These are phyloP conservation scores for Gaillardinia entomophila DNA, from an alignment of 805 yeast species.

Conservation along the genomic window DNA sequence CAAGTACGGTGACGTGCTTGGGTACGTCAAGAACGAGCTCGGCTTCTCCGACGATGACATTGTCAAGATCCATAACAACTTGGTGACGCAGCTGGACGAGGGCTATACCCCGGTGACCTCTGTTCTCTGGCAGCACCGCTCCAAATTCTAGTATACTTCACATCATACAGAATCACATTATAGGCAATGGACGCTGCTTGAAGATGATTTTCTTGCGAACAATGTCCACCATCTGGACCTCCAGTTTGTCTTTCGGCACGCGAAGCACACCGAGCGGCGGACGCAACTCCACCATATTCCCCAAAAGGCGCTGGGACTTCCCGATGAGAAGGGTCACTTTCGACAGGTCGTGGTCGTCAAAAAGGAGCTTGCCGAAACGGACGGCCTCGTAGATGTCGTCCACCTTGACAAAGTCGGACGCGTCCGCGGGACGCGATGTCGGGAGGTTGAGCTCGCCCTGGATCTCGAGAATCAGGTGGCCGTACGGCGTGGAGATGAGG, in stretches of 20 bases:
- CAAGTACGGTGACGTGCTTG: conserved; percentile 50
- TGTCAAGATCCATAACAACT: conserved; percentile 10
- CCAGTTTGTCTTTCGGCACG: conserved; percentile 25
- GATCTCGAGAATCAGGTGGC: conserved; percentile 59
- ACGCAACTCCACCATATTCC: conserved; percentile 51
- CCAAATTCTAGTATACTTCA: too few relatives aligned
- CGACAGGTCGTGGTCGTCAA: conserved; percentile 31
- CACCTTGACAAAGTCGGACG: conserved; percentile 20
- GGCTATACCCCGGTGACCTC: background rate
- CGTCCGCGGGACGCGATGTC: conserved; percentile 23
- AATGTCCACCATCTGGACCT: conserved; percentile 53
- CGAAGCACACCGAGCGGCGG: conserved; percentile 62
- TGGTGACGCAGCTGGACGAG: conserved; percentile 2
- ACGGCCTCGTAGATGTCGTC: conserved; percentile 41
- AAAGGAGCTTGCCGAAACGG: conserved; percentile 43
- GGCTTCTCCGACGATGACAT: conserved; percentile 44
- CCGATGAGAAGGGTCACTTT: conserved; percentile 60
- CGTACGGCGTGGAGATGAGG: conserved; percentile 50
- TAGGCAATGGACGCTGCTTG: conserved; percentile 67
- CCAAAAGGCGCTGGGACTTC: conserved; percentile 63
- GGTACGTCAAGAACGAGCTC: conserved; percentile 40
- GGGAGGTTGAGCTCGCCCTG: conserved; percentile 65
- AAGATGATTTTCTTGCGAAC: conserved; percentile 56
- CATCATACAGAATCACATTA: conserved; percentile 64
- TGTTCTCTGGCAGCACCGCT: background rate